Percentiles rank a stretch among this genome's conserved stretches.
Evolutionary conservation across 345 rosid genomes (phyloP).

Genomic region (Reutealis trisperma): DNA sequence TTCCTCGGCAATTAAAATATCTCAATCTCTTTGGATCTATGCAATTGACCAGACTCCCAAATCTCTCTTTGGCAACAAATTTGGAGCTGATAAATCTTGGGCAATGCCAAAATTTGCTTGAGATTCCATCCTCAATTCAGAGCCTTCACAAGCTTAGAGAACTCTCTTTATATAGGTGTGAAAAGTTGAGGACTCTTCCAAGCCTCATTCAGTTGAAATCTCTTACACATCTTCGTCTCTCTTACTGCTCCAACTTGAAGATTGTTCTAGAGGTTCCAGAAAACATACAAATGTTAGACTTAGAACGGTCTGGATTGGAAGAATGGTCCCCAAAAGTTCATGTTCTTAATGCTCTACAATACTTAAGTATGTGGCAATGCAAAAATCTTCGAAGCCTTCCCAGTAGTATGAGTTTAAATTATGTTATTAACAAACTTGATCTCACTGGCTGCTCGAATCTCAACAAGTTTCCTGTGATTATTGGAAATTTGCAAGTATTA

Average conservation of each 20-base stretch:
- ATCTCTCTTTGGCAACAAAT: neutral
- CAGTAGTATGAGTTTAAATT: no score
- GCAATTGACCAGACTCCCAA: neutral
- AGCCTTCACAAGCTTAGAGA: neutral
- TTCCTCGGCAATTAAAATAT: neutral
- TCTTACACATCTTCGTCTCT: neutral
- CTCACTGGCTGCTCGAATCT: no score
- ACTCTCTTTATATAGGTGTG: neutral
- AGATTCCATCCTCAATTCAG: neutral
- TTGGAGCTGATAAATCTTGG: neutral
- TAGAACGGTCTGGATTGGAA: neutral
- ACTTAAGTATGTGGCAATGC: no score
- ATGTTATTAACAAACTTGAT: no score
- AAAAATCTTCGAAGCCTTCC: no score
- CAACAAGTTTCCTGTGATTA: no score
- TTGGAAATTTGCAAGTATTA: no score
- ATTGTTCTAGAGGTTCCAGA: no score
- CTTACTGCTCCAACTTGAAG: no score
- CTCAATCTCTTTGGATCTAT: neutral
- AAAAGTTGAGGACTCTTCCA: neutral
- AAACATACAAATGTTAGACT: no score
- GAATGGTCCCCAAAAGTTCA: neutral
- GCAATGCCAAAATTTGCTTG: neutral
- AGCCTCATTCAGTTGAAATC: neutral
- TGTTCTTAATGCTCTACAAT: neutral